Base-by-base conservation (phyloP, 768 basidiomycete species). In the Coprinopsis strossmayeri region DNA sequence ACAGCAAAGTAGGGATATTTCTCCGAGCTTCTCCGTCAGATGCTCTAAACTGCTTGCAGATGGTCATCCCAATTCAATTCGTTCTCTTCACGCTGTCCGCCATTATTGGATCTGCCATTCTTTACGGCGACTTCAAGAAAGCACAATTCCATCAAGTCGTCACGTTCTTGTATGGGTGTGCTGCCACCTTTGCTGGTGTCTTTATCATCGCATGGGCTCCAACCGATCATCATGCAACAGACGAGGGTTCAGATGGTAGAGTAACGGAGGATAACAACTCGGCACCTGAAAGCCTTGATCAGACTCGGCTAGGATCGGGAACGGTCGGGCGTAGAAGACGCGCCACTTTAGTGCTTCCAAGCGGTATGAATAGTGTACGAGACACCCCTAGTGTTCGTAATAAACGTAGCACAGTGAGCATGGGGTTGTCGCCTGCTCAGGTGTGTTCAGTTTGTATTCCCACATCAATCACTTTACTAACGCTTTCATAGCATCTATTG, bases 1-100 rank as follows among this genome's bases (percentile, higher is more conserved):
- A 96, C 60, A 84, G 88, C 64, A 95, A 96, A 69, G 87, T 88
- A n/a, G n/a, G n/a, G n/a, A n/a, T n/a, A n/a, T n/a, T n/a, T n/a
- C n/a, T n/a, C n/a, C n/a, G n/a, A n/a, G n/a, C n/a, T n/a, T n/a
- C n/a, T n/a, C n/a, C n/a, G n/a, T n/a, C n/a, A n/a, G 11, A 7
- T 45, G 44, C 50, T 50, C 34, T 23, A 24, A 20, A 30, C 41
- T 49, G 20, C 11, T 37, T 15, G 15, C 52, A 91, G 88, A 76
- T 84, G 45, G 94, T 97, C 21, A 91, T 98, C 54, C 95, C 94
- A 3, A 84, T 84, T 12, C 94, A 97, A 71, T 98, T 96, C 62
- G 91, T 95, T 25, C 74, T 92, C 48, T 98, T 98, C 70, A 94
- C 90, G 21, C 72, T 98, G 28, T 91, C 90, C 3, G 91, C 91